Evolutionary conservation across 345 rosid genomes (phyloP), one percentile per base, ranked within the genome.

Genomic region (Euclidium syriacum): DNA sequence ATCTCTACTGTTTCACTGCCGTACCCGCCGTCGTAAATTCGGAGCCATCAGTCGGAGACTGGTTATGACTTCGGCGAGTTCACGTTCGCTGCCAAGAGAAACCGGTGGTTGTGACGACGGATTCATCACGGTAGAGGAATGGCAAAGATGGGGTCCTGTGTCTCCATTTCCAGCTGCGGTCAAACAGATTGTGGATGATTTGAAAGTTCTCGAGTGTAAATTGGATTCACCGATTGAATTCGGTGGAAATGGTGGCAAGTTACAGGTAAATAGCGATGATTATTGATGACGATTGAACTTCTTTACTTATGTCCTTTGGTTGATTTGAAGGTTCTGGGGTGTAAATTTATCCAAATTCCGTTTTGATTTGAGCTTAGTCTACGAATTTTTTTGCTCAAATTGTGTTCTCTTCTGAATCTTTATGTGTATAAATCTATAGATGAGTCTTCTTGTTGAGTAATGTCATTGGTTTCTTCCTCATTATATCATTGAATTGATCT

Each of bases 241-340:
- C 44, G 96, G 96, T 39, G 92, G 95, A n/a, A 77, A 25, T 36
- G 90, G 96, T 20, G 99, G 97, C 53, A 90, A 87, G 73, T 73
- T 90, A 34, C 82, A 84, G 88, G 99, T 90, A 29, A 17, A 24
- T 60, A 10, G 7, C 11, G 23, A 39, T 24, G 11, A 16, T 1
- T n/a, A n/a, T n/a, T n/a, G 33, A 63, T 17, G 0, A 9, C 10
- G 25, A 52, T 27, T 39, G 46, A 66, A 47, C 32, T 0, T 48
- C 32, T 17, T 57, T 39, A 42, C 50, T 47, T 48, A 25, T 22
- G 47, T 65, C 53, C 16, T 6, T 39, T n/a, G n/a, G n/a, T n/a
- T n/a, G n/a, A n/a, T n/a, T n/a, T 49, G 20, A 10, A 23, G 30
- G 20, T 22, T 43, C 5, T 43, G 27, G 16, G 18, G 40, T 17